Evolutionary conservation across 768 basidiomycete species (phyloP).

Genomic region (Polyporus arcularius): DNA sequence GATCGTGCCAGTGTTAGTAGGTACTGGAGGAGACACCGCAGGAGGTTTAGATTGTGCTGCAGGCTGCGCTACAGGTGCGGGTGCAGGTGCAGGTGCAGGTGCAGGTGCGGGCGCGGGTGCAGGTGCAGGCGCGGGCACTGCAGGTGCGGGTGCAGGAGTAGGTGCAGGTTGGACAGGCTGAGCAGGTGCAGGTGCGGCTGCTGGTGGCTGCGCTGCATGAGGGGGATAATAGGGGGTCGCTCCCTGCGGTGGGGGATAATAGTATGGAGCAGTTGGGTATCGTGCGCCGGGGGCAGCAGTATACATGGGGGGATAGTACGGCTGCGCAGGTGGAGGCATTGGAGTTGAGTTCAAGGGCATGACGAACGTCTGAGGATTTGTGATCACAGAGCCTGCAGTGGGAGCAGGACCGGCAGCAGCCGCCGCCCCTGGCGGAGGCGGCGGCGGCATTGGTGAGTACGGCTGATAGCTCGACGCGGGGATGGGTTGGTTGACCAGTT

Average conservation of each 20-base stretch:
- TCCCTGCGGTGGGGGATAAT: conserved; percentile 47
- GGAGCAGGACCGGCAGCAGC: conserved; percentile 35
- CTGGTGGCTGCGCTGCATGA: conserved; percentile 30
- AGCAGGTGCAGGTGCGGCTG: conserved; percentile 14
- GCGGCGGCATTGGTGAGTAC: conserved; percentile 33
- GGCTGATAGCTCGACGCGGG: conserved; percentile 22
- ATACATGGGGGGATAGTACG: conserved; percentile 41
- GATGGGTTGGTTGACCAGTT: conserved; percentile 66
- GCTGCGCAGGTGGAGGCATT: conserved; percentile 46
- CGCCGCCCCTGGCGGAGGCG: conserved; percentile 27
- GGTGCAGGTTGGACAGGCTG: conserved; percentile 6
- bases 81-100: conserved; percentile 8
- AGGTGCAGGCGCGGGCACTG: conserved; percentile 7
- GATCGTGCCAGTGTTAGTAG: conserved; percentile 21
- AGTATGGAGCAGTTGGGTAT: conserved; percentile 69
- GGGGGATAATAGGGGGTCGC: conserved; percentile 26
- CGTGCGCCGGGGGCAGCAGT: conserved; percentile 35
- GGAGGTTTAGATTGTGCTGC: conserved; percentile 7
- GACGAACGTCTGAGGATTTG: conserved; percentile 72
- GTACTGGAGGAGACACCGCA: conserved; percentile 7
- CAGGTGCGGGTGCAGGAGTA: conserved; percentile 22
- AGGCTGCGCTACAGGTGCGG: conserved; percentile 20
- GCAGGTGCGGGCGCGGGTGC: conserved; percentile 26
- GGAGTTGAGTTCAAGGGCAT: conserved; percentile 55
- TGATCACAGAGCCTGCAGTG: conserved; percentile 53